Percentiles rank a stretch among this genome's conserved stretches.
Conservation (phyloP, 2,329 filamentous ascomycete genomes). For the Alternaria arbusti region DNA sequence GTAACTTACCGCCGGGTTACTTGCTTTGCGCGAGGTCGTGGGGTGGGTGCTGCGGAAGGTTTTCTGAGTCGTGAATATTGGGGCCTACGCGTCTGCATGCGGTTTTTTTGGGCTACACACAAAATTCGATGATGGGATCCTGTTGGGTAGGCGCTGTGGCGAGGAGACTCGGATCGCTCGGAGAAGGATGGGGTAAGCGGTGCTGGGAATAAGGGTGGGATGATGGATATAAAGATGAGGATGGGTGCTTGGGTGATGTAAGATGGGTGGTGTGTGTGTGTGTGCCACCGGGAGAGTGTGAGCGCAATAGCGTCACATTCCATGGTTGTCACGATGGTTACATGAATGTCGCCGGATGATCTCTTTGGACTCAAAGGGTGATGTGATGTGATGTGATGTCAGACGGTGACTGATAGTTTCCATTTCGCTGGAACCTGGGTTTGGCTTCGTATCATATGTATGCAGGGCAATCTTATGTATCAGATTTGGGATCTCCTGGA, state of each 20-base stretch:
- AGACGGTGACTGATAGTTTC: not conserved
- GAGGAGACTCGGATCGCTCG: not conserved
- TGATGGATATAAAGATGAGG: not conserved
- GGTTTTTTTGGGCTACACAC: too few relatives aligned
- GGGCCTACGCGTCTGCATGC: too few relatives aligned
- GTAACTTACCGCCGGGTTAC: not conserved
- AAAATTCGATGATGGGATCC: not conserved
- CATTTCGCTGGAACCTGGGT: not conserved
- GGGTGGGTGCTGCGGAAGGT: not conserved
- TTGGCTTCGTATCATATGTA: not conserved
- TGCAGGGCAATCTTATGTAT: not conserved
- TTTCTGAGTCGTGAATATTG: too few relatives aligned
- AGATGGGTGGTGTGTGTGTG: not conserved
- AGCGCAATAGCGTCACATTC: not conserved
- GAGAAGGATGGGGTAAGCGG: not conserved
- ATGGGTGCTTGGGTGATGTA: not conserved
- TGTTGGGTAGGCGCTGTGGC: not conserved
- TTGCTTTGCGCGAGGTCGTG: not conserved
- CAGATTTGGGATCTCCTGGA: not conserved
- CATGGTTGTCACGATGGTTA: not conserved
- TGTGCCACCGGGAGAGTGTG: not conserved
- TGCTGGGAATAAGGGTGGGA: not conserved
- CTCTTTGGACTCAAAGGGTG: not conserved
- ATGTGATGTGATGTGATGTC: not conserved
- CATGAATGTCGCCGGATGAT: not conserved